Percentiles rank a stretch among this genome's conserved stretches.
These are phyloP conservation scores for Amanita exitialis DNA, from an alignment of 768 basidiomycete genomes.

Conservation along the genomic window DNA sequence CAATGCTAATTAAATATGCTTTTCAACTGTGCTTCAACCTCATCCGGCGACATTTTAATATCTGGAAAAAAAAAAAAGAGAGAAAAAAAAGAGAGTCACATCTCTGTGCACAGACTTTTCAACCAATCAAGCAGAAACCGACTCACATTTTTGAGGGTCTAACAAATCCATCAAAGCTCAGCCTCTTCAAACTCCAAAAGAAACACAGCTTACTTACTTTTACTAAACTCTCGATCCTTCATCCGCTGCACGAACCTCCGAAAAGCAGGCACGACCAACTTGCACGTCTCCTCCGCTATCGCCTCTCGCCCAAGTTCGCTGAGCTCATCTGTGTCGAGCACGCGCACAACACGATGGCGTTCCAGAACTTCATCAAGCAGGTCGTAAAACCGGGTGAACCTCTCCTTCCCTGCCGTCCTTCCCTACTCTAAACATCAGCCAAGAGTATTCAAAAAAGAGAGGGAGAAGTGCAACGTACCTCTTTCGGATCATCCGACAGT, in stretches of 20 bases:
- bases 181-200: not conserved
- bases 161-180: constrained; percentile 1
- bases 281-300: constrained; percentile 65
- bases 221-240: constrained; percentile 76
- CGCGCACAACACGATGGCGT: constrained; percentile 56
- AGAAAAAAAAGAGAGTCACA: too few relatives aligned
- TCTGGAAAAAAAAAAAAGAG: constrained; percentile 37
- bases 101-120: not conserved
- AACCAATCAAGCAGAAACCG: not conserved
- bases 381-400: constrained; percentile 75
- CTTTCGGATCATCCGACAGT: constrained; percentile 54
- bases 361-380: constrained; percentile 72
- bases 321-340: constrained; percentile 55
- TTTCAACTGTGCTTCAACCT: constrained; percentile 62
- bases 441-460: not conserved
- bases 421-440: constrained; percentile 15
- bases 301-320: constrained; percentile 38
- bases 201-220: constrained; percentile 42
- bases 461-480: constrained; percentile 18
- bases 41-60: constrained; percentile 69
- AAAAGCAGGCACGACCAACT: constrained; percentile 66
- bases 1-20: constrained; percentile 37
- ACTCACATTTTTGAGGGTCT: constrained; percentile 70
- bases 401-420: constrained; percentile 66
- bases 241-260: constrained; percentile 69